phyloP scores from a whole-genome alignment of 805 yeast species.

The Metschnikowia arizonensis region DNA sequence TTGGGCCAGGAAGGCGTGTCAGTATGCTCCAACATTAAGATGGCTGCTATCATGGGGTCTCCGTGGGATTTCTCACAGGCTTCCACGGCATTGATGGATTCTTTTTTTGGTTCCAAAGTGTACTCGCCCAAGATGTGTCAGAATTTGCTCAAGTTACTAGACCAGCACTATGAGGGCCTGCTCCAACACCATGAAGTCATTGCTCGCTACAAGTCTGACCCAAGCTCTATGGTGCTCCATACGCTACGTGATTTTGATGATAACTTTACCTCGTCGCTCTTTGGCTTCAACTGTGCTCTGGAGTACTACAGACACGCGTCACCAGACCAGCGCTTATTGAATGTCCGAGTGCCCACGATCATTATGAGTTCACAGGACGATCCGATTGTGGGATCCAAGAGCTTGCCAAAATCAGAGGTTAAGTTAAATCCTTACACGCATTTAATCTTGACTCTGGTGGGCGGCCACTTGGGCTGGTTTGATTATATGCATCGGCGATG shows the following conservation, averaged over 20 bases:
- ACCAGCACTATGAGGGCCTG: constrained; percentile 28
- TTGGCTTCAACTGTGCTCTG: constrained; percentile 58
- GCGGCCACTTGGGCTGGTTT: constrained; percentile 67
- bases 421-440: constrained; percentile 54
- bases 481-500: constrained; percentile 30
- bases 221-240: constrained; percentile 29
- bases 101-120: constrained; percentile 34
- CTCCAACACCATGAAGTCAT: constrained; percentile 23
- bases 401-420: constrained; percentile 50
- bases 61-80: constrained; percentile 73
- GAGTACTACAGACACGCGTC: constrained; percentile 66
- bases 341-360: constrained; percentile 58
- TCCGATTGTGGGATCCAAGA: constrained; percentile 54
- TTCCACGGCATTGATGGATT: constrained; percentile 38
- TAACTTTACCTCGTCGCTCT: constrained; percentile 53
- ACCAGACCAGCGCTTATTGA: constrained; percentile 52
- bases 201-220: constrained; percentile 27
- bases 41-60: constrained; percentile 57
- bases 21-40: constrained; percentile 47
- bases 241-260: constrained; percentile 57
- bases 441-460: constrained; percentile 55
- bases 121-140: constrained; percentile 43
- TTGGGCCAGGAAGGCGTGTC: constrained; percentile 58
- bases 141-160: constrained; percentile 32
- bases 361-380: constrained; percentile 64